Base-by-base conservation (phyloP, 495 filamentous ascomycete species). In the Hypoxylon crocopeplum region DNA sequence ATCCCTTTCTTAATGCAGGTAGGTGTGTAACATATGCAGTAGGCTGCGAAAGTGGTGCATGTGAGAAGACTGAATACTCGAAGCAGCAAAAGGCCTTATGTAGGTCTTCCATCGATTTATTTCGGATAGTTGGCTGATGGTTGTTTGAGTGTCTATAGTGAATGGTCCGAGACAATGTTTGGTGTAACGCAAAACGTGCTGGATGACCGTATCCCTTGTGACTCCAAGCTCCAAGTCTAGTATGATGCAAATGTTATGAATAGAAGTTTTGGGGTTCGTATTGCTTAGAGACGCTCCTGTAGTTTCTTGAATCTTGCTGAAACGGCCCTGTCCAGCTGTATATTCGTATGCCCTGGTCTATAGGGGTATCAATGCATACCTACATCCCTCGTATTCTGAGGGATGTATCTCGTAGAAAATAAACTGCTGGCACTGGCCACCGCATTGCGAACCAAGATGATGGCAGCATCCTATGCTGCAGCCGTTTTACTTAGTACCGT, bases 351-450 rank as follows among this genome's bases (percentile, higher is more conserved):
- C 48, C 37, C 24, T 38, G 48, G 32, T 66, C 55, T 70, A 69
- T 66, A 46, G 44, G 66, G 64, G 64, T 68, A 70, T 69, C 53
- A 61, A 69, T 61, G 47, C 42, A 60, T 49, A 55, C 55, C n/a
- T n/a, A 38, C 38, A 40, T 34, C 44, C 37, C 37, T 53, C 42
- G 49, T 30, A 51, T 11, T 56, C 37, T 40, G 22, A 55, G 37
- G n/a, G 27, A 48, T 51, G 24, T 24, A 45, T 53, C 24, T 11
- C 22, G 3, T 32, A 1, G 20, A 42, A 24, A 15, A 25, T 44
- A 33, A 38, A 46, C 46, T 20, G 30, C 38, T 33, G 13, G 2
- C n/a, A 39, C 11, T 19, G 40, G 38, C 33, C 33, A 29, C 38
- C 30, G 44, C 39, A 29, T 40, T 32, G 25, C n/a, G 13, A 37